Evolutionary conservation across 2,329 filamentous ascomycete genomes (phyloP).

Genomic region (Coleophoma cylindrospora): DNA sequence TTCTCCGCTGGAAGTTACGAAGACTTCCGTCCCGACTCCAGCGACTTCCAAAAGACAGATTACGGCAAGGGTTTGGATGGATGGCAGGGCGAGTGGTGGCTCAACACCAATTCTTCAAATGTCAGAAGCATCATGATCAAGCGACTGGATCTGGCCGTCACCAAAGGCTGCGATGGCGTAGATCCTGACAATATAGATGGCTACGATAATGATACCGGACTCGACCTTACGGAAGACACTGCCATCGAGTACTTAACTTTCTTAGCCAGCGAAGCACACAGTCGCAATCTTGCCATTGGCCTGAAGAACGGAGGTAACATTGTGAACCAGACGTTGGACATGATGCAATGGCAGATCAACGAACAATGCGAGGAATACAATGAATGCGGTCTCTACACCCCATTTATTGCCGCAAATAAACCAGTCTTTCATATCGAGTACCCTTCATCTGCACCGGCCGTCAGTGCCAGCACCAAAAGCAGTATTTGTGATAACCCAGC

Average conservation of each 20-base stretch:
- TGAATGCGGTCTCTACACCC: slow-evolving; percentile 52
- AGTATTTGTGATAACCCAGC: neutral
- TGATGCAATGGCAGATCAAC: slow-evolving; percentile 62
- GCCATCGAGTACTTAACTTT: slow-evolving; percentile 54
- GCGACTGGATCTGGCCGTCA: slow-evolving; percentile 50
- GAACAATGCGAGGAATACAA: slow-evolving; percentile 61
- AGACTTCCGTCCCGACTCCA: slow-evolving; percentile 49
- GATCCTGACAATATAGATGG: slow-evolving; percentile 68
- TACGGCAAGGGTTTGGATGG: slow-evolving; percentile 52
- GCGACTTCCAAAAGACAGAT: slow-evolving; percentile 47
- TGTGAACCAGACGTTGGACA: slow-evolving; percentile 39
- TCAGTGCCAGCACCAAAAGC: slow-evolving; percentile 3
- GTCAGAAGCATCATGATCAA: slow-evolving; percentile 59
- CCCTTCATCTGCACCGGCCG: slow-evolving; percentile 28
- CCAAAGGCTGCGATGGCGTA: slow-evolving; percentile 61
- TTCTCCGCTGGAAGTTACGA: slow-evolving; percentile 69
- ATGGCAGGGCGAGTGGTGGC: slow-evolving; percentile 63
- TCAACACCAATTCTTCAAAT: slow-evolving; percentile 48
- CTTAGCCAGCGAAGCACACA: slow-evolving; percentile 48
- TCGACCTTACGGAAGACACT: slow-evolving; percentile 50
- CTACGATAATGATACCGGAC: slow-evolving; percentile 59
- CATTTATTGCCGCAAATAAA: slow-evolving; percentile 55
- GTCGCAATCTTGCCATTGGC: slow-evolving; percentile 53
- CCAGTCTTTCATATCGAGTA: slow-evolving; percentile 73
- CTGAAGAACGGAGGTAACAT: slow-evolving; percentile 66